phyloP scores from a whole-genome alignment of 1,284 basidiomycete species.

The Microbotryum silenes-acaulis region DNA sequence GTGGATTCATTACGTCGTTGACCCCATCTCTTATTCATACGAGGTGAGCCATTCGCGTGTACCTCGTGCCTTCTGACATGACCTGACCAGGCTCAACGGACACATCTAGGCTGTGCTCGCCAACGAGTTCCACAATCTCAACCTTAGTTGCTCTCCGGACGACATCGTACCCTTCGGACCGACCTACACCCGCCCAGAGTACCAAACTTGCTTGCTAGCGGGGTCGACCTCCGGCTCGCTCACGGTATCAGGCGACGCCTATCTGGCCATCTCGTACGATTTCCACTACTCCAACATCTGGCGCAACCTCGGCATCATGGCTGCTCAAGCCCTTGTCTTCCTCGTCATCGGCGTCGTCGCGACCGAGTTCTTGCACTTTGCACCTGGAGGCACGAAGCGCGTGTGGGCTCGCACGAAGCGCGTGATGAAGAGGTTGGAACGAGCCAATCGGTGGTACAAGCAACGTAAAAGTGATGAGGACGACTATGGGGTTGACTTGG shows the following conservation, averaged over 20 bases:
- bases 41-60: slow-evolving; percentile 22
- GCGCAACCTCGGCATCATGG: slow-evolving; percentile 46
- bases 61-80: background rate
- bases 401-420: slow-evolving; percentile 36
- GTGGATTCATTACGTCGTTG: slow-evolving; percentile 35
- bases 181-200: slow-evolving; percentile 25
- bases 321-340: slow-evolving; percentile 40
- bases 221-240: slow-evolving; percentile 41
- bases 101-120: slow-evolving; percentile 22
- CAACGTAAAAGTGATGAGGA: slow-evolving; percentile 23
- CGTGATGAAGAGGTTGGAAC: slow-evolving; percentile 18
- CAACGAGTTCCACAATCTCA: slow-evolving; percentile 34
- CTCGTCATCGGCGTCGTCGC: slow-evolving; percentile 33
- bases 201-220: slow-evolving; percentile 41
- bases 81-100: background rate
- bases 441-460: slow-evolving; percentile 18
- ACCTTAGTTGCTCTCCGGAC: slow-evolving; percentile 59
- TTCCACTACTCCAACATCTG: slow-evolving; percentile 43
- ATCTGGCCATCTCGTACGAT: slow-evolving; percentile 39
- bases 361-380: slow-evolving; percentile 31
- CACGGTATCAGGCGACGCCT: slow-evolving; percentile 40
- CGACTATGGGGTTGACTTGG: slow-evolving; percentile 3
- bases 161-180: slow-evolving; percentile 55
- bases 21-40: slow-evolving; percentile 36
- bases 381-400: slow-evolving; percentile 16